Percentiles rank a stretch among this genome's conserved stretches.
phyloP scores from a whole-genome alignment of 805 yeast species.

The Yarrowia osloensis region DNA sequence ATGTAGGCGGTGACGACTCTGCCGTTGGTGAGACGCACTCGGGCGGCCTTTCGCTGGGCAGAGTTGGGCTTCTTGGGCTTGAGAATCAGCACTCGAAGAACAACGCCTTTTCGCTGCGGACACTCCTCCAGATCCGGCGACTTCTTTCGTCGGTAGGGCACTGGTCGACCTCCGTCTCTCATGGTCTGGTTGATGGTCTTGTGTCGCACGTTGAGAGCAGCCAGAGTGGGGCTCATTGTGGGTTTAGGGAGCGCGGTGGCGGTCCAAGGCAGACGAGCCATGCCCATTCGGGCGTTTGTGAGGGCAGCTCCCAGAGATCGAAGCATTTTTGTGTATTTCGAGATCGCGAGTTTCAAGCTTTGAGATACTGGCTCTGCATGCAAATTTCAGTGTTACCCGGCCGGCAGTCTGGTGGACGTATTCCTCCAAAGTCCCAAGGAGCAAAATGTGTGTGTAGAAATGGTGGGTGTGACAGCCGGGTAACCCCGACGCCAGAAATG shows the following conservation, averaged over 20 bases:
- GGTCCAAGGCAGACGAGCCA: slow-evolving; percentile 28
- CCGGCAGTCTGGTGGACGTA: too few relatives aligned
- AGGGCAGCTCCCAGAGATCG: slow-evolving; percentile 27
- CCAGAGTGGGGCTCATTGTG: slow-evolving; percentile 3
- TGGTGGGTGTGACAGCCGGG: not conserved
- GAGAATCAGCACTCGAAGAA: slow-evolving; percentile 86
- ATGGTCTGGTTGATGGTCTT: slow-evolving; percentile 43
- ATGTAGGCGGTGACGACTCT: slow-evolving; percentile 87
- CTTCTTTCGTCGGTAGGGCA: slow-evolving; percentile 42
- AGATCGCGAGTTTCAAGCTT: not conserved
- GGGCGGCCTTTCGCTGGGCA: slow-evolving; percentile 94
- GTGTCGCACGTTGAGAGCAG: slow-evolving; percentile 24
- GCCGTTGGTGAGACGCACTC: slow-evolving; percentile 91
- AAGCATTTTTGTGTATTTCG: slow-evolving; percentile 11
- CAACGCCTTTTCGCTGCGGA: slow-evolving; percentile 93
- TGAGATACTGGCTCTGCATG: not conserved
- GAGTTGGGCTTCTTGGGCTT: slow-evolving; percentile 99
- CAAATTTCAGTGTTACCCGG: slow-evolving; percentile 30
- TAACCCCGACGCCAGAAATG: slow-evolving; percentile 1
- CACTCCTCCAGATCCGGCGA: slow-evolving; percentile 82
- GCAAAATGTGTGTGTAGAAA: not conserved
- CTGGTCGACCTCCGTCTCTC: slow-evolving; percentile 42
- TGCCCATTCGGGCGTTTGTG: slow-evolving; percentile 25
- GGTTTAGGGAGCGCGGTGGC: slow-evolving; percentile 8
- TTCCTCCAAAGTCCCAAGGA: too few relatives aligned